Conservation (phyloP, 345 rosid species). For the Stellera chamaejasme region DNA sequence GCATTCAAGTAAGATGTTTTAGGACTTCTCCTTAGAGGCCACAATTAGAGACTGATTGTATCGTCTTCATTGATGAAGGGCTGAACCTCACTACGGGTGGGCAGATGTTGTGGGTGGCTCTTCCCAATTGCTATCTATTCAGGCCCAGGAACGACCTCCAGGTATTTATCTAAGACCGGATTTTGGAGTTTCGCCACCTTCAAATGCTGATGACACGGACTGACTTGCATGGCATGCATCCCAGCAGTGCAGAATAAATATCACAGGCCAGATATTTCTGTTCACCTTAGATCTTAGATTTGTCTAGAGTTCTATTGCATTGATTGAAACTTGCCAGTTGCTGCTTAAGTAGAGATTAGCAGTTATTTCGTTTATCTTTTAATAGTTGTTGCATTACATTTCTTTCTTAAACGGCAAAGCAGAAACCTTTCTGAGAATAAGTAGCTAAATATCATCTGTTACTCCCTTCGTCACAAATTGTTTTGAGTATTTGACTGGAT, state of each 20-base stretch:
- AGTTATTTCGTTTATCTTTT: slow-evolving; percentile 33
- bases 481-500: too few relatives aligned
- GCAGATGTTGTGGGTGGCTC: slow-evolving; percentile 93
- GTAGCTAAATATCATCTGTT: too few relatives aligned
- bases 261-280: slow-evolving; percentile 7
- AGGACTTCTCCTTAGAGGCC: background rate
- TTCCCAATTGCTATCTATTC: slow-evolving; percentile 67
- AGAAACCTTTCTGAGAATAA: too few relatives aligned
- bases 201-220: slow-evolving; percentile 35
- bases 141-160: slow-evolving; percentile 76
- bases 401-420: too few relatives aligned
- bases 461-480: too few relatives aligned
- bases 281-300: slow-evolving; percentile 9
- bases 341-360: slow-evolving; percentile 7
- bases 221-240: slow-evolving; percentile 17
- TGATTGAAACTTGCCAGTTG: slow-evolving; percentile 10
- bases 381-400: background rate
- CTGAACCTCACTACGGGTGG: slow-evolving; percentile 99
- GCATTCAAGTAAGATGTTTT: background rate
- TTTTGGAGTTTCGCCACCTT: slow-evolving; percentile 52
- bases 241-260: slow-evolving; percentile 10
- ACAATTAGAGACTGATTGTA: background rate
- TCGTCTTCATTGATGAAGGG: slow-evolving; percentile 33
- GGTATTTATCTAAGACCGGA: slow-evolving; percentile 73
- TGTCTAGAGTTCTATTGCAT: slow-evolving; percentile 12